phyloP scores from a whole-genome alignment of 495 filamentous ascomycete species.

The Collariella sp. region DNA sequence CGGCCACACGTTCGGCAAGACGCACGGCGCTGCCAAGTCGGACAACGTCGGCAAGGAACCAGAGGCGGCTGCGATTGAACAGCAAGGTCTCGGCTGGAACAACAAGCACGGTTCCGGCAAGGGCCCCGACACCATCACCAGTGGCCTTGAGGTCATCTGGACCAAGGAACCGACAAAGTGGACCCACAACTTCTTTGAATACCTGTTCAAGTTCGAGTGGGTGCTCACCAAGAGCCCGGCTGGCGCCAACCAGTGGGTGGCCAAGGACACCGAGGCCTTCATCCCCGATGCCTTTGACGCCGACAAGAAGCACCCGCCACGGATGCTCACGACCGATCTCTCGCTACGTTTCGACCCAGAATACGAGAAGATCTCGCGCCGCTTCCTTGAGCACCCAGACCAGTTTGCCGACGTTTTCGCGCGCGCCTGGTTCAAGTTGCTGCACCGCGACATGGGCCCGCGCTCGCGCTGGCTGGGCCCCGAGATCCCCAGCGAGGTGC shows the following conservation, averaged over 20 bases:
- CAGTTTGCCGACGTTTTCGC: slow-evolving; percentile 57
- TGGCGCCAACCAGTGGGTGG: slow-evolving; percentile 64
- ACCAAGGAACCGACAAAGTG: slow-evolving; percentile 61
- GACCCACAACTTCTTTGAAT: slow-evolving; percentile 59
- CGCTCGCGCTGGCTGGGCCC: slow-evolving; percentile 58
- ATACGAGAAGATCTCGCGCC: slow-evolving; percentile 65
- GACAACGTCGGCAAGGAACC: slow-evolving; percentile 55
- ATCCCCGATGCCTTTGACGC: slow-evolving; percentile 61
- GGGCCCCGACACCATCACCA: slow-evolving; percentile 60
- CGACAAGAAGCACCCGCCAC: slow-evolving; percentile 55
- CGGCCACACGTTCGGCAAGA: slow-evolving; percentile 68
- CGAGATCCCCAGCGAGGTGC: slow-evolving; percentile 54
- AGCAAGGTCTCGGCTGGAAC: slow-evolving; percentile 60
- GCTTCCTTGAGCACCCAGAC: slow-evolving; percentile 55
- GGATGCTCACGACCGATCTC: slow-evolving; percentile 63
- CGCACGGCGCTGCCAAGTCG: slow-evolving; percentile 55
- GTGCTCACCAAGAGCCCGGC: slow-evolving; percentile 63
- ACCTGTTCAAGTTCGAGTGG: slow-evolving; percentile 71
- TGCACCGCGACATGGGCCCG: slow-evolving; percentile 66
- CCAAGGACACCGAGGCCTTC: slow-evolving; percentile 53
- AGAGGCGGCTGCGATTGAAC: slow-evolving; percentile 50
- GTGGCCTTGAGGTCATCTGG: slow-evolving; percentile 66
- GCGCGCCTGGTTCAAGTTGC: slow-evolving; percentile 69
- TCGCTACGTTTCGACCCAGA: slow-evolving; percentile 58
- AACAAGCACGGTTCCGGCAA: slow-evolving; percentile 51